Evolutionary conservation across 768 basidiomycete genomes (phyloP).

Genomic region (Suillus paluster): DNA sequence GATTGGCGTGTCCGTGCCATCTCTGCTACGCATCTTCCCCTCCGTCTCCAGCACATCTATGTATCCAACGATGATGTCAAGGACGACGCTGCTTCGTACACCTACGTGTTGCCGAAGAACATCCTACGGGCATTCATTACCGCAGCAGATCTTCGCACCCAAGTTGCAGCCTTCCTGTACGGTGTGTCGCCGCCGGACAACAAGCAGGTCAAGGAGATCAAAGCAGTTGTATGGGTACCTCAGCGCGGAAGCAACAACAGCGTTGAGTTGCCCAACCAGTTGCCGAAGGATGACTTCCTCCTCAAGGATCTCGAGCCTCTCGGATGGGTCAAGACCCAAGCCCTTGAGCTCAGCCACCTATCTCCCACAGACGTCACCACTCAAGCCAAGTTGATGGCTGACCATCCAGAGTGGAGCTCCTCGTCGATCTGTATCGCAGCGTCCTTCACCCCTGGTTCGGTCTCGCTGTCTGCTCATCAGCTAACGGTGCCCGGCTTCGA

Average conservation of each 20-base stretch:
- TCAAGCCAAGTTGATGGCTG: conserved; percentile 96
- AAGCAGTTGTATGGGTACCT: conserved; percentile 96
- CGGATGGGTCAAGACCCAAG: conserved; percentile 97
- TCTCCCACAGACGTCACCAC: conserved; percentile 93
- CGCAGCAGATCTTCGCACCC: conserved; percentile 92
- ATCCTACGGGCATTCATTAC: conserved; percentile 92
- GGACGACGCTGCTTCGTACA: conserved; percentile 93
- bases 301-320: conserved; percentile 94
- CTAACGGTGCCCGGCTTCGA: conserved; percentile 93
- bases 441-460: conserved; percentile 97
- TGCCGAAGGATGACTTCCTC: conserved; percentile 94
- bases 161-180: conserved; percentile 93
- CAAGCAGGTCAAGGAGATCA: conserved; percentile 98
- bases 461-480: conserved; percentile 92
- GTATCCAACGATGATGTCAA: conserved; percentile 99
- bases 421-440: conserved; percentile 92
- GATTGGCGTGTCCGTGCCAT: conserved; percentile 99
- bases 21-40: conserved; percentile 92
- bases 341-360: conserved; percentile 88
- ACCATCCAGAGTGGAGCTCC: conserved; percentile 93
- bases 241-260: conserved; percentile 95
- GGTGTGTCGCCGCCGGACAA: conserved; percentile 94
- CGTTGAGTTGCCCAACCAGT: conserved; percentile 86
- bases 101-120: conserved; percentile 98
- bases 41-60: conserved; percentile 97